Evolutionary conservation across 2,329 filamentous ascomycete species (phyloP), one percentile per base, ranked within the genome.

Genomic region (Trichoderma breve): DNA sequence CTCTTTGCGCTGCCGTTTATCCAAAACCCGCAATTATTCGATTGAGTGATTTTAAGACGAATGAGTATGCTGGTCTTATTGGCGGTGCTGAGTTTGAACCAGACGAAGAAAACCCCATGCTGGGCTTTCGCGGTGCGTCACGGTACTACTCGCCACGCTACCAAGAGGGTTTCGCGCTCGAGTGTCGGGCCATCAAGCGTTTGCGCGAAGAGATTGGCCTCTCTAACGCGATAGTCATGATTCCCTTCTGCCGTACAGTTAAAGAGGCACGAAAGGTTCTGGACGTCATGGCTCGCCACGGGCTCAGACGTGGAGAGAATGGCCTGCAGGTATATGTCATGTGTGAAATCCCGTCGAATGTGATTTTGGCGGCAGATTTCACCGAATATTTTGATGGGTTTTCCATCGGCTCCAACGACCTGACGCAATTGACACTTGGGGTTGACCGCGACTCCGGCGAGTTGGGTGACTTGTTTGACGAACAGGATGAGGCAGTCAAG

Each of bases 1-100:
- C 79, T 24, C 77, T 83, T 3, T 82, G 80, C 58, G 80, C 82
- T 18, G 75, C 80, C 18, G 77, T 82, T 7, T 81, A 81, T 61
- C 82, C 81, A 30, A 80, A 79, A 65, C 82, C 81, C 14, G 80
- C 79, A 28, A 80, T 82, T 67, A 76, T 82, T 60, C 80, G 81
- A 30, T 76, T 83, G 76, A 83, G 81, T 69, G 81, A 83, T 73
- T 83, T 82, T 73, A 83, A 83, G 73, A 82, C 81, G 3, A 83
- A 82, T 70, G 82, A 82, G 71, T 83, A 83, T 74, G 80, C 80
- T 1, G 75, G 77, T 28, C 81, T 83, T 30, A 78, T 83, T 57
- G 82, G 82, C 14, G 82, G 81, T 24, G 75, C 76, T 3, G 78
- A 82, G 69, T 83, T 83, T 70, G 81, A 83, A 74, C 79, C 79